Percentiles rank a stretch among this genome's conserved stretches.
phyloP scores from a whole-genome alignment of 257 asterid genomes.

The Perilla frutescens region DNA sequence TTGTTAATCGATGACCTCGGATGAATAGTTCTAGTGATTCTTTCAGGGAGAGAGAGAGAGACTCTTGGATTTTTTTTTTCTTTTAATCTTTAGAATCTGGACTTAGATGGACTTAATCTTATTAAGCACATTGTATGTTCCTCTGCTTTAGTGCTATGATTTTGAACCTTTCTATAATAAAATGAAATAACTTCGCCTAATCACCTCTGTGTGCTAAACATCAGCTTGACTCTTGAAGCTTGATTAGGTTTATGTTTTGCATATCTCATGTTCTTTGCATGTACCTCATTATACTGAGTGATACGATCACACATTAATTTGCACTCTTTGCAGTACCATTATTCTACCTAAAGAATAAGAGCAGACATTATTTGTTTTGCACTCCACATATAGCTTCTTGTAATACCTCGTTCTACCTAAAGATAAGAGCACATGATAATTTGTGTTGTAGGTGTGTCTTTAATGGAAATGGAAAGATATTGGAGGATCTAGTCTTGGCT shows the following conservation, averaged over 20 bases:
- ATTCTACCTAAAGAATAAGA: background rate
- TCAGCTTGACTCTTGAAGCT: background rate
- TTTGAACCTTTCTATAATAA: background rate
- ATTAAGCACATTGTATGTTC: background rate
- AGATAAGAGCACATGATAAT: background rate
- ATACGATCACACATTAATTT: background rate
- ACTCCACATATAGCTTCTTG: background rate
- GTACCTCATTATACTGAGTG: background rate
- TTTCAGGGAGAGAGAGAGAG: too few species aligned
- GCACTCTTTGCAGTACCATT: background rate
- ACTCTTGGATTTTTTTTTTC: too few species aligned
- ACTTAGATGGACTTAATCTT: background rate
- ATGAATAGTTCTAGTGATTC: too few species aligned
- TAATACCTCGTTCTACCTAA: background rate
- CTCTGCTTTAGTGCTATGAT: background rate
- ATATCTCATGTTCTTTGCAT: background rate
- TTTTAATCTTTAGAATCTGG: too few species aligned
- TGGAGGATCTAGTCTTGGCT: slow-evolving; percentile 91
- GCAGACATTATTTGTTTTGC: background rate
- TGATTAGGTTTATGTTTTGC: slow-evolving; percentile 23
- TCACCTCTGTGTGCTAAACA: background rate
- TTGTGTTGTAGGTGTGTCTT: slow-evolving; percentile 73
- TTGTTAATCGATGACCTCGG: too few species aligned
- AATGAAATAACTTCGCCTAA: background rate
- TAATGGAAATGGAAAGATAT: slow-evolving; percentile 90